phyloP scores from a whole-genome alignment of 1,284 basidiomycete genomes.

The Fomes fomentarius region DNA sequence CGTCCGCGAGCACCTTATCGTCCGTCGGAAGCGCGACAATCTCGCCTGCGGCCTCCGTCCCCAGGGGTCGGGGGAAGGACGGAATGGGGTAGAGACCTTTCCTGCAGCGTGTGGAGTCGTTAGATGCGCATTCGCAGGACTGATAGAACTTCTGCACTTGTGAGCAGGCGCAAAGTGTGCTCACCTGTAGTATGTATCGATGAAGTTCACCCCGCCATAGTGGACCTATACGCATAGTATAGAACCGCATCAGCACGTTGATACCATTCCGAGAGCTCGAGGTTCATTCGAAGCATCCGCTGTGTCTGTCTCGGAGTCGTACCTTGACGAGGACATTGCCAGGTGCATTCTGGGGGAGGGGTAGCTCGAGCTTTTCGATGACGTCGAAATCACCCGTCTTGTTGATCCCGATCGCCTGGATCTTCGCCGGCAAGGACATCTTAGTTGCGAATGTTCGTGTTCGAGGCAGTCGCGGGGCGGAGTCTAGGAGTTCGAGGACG shows the following conservation, averaged over 20 bases:
- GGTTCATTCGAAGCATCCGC: no score
- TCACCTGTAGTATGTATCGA: slow-evolving; percentile 79
- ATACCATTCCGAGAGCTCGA: no score
- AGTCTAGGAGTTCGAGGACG: no score
- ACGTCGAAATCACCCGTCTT: slow-evolving; percentile 79
- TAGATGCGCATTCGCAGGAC: no score
- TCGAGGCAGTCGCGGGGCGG: no score
- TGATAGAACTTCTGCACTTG: no score
- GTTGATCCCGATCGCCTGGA: slow-evolving; percentile 59
- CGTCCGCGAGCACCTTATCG: slow-evolving; percentile 51
- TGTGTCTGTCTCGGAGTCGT: no score
- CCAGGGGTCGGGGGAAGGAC: slow-evolving; percentile 74
- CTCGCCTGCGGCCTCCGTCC: slow-evolving; percentile 80
- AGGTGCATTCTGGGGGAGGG: slow-evolving; percentile 62
- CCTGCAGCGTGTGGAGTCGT: no score
- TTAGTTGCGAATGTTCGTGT: not conserved
- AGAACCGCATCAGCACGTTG: no score
- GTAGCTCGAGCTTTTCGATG: slow-evolving; percentile 63
- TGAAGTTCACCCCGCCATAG: slow-evolving; percentile 82
- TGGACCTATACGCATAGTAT: slow-evolving; percentile 47
- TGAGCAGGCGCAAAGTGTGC: not conserved
- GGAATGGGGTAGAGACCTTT: slow-evolving; percentile 61
- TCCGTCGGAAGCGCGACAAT: slow-evolving; percentile 76
- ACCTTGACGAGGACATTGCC: slow-evolving; percentile 83
- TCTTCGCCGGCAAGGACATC: slow-evolving; percentile 55